A percentile compares a stretch with the other conserved stretches of the same genome.
Conservation (phyloP, 345 rosid species). For the Mangifera indica region DNA sequence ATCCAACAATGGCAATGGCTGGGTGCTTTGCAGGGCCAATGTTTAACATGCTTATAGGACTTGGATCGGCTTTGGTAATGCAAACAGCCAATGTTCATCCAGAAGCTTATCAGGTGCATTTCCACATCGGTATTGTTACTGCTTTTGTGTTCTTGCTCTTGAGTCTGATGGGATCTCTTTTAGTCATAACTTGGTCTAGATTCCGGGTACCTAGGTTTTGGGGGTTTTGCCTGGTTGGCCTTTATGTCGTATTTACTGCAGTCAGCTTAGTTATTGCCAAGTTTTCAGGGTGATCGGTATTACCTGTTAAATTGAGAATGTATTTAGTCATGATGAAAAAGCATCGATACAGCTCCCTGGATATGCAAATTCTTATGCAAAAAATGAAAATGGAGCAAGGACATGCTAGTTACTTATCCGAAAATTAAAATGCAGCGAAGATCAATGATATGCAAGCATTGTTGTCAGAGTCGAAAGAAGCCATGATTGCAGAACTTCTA, state of each 20-base stretch:
- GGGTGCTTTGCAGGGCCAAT: slow-evolving; percentile 98
- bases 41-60: slow-evolving; percentile 99
- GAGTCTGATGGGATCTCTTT: slow-evolving; percentile 88
- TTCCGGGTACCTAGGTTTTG: slow-evolving; percentile 87
- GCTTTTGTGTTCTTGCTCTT: slow-evolving; percentile 90
- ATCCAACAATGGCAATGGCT: slow-evolving; percentile 99
- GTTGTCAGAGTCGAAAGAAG: background rate
- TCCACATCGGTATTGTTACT: slow-evolving; percentile 74
- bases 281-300: slow-evolving; percentile 46
- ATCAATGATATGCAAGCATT: background rate
- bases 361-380: background rate
- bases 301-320: background rate
- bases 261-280: slow-evolving; percentile 66
- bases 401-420: background rate
- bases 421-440: no score
- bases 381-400: background rate
- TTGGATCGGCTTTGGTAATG: slow-evolving; percentile 74
- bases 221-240: slow-evolving; percentile 94
- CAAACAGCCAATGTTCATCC: slow-evolving; percentile 80
- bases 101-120: slow-evolving; percentile 67
- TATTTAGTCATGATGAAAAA: background rate
- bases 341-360: background rate
- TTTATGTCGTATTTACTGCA: slow-evolving; percentile 62
- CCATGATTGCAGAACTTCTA: slow-evolving; percentile 16
- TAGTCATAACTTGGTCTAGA: slow-evolving; percentile 90